These are phyloP conservation scores for Agaricus sinodeliciosus DNA, from an alignment of 768 basidiomycete genomes.

Conservation along the genomic window DNA sequence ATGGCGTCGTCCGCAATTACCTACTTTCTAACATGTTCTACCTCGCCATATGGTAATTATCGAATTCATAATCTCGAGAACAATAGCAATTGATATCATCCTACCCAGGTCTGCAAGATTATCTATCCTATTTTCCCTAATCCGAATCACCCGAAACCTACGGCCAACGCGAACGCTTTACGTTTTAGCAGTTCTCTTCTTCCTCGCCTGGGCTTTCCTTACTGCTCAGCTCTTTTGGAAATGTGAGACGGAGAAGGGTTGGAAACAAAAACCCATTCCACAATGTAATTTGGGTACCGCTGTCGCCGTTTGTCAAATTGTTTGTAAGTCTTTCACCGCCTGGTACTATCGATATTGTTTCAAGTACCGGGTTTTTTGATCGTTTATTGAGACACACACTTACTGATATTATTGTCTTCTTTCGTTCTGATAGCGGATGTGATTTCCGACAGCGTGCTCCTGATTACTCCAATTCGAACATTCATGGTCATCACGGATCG, in stretches of 20 bases:
- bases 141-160: conserved; percentile 35
- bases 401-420: background rate
- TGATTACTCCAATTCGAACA: conserved; percentile 36
- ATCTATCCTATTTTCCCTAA: conserved; percentile 33
- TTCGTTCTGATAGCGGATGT: conserved; percentile 35
- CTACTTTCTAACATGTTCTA: conserved; percentile 31
- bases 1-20: conserved; percentile 24
- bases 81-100: background rate
- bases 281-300: background rate
- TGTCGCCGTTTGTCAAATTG: background rate
- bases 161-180: background rate
- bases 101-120: conserved; percentile 3
- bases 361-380: background rate
- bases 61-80: conserved; percentile 21
- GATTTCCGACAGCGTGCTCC: conserved; percentile 37
- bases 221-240: conserved; percentile 39
- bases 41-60: conserved; percentile 28
- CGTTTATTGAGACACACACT: background rate
- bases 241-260: conserved; percentile 25
- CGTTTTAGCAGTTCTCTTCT: conserved; percentile 24
- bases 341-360: background rate
- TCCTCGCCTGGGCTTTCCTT: conserved; percentile 26
- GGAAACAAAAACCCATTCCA: background rate
- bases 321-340: background rate
- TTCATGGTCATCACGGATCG: conserved; percentile 34